Evolutionary conservation across 305 asterid genomes (phyloP), one percentile per base, ranked within the genome.

Genomic region (Withania somnifera): DNA sequence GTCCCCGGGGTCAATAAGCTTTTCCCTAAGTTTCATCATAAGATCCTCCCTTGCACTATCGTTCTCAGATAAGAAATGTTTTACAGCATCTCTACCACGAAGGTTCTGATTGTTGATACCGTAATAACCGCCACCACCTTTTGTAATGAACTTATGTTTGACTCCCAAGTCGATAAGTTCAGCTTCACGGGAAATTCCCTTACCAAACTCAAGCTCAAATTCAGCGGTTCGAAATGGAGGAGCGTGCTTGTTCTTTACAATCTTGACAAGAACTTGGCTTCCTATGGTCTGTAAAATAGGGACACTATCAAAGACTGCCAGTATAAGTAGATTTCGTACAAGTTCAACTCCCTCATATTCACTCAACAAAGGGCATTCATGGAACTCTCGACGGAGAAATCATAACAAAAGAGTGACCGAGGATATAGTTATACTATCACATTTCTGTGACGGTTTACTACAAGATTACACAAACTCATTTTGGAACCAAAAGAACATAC

Each of bases 141-240:
- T 92, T 22, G 83, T 83, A 57, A 96, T 86, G 81, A 96, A 82
- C 83, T 94, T 93, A 89, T 92, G 88, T 80, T 93, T 96, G 90
- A 86, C 80, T 57, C 98, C 99, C 84, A 96, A 85, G 11, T 93
- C 95, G 47, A 96, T 90, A 83, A 96, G 87, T 90, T 95, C 99
- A 6, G 95, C 83, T 86, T 89, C 98, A 26, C 88, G 91, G 79
- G 86, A 88, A 78, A 96, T 96, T 86, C 99, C 99, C 83, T 89
- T 94, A n/a, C 98, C 99, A 83, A 94, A 95, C 88, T 91, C 97
- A 7, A 95, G 92, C 90, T 95, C 99, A 54, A 95, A 94, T 81
- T 91, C 91, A 4, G 89, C 97, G 10, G 88, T 91, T 89, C 86
- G 92, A 77, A 93, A 94, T 10, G 99, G 99, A 85, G 97, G 95